phyloP scores from a whole-genome alignment of 2,329 filamentous ascomycete species.

The Exserohilum rostratum region DNA sequence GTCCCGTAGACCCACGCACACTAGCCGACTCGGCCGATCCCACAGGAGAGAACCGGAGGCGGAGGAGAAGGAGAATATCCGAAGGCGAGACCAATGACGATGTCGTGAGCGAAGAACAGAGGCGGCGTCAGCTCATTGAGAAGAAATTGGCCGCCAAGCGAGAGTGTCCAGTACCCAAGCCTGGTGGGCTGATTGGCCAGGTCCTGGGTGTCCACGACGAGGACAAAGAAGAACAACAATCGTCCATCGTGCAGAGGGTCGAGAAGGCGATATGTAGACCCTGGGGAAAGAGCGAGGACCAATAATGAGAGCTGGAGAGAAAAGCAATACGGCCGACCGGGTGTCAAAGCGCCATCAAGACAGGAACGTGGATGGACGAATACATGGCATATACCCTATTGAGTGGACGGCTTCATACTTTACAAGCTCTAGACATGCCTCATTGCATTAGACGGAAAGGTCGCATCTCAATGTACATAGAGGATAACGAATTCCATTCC shows the following conservation, averaged over 20 bases:
- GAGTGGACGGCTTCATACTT: background rate
- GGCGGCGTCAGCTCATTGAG: slow-evolving; percentile 20
- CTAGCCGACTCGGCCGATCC: slow-evolving; percentile 70
- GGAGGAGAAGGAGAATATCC: slow-evolving; percentile 52
- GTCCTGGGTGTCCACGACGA: slow-evolving; percentile 68
- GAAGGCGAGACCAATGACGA: slow-evolving; percentile 30
- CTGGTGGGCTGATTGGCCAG: slow-evolving; percentile 76
- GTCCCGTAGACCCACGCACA: slow-evolving; percentile 76
- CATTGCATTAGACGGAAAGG: background rate
- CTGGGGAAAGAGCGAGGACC: slow-evolving; percentile 13
- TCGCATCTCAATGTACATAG: slow-evolving; percentile 7
- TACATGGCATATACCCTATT: background rate
- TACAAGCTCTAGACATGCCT: slow-evolving; percentile 1
- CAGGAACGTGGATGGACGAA: background rate
- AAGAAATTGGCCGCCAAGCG: slow-evolving; percentile 53
- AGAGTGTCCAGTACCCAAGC: slow-evolving; percentile 93
- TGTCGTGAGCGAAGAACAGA: slow-evolving; percentile 29
- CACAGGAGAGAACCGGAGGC: slow-evolving; percentile 29
- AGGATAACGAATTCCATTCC: background rate
- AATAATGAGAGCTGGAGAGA: slow-evolving; percentile 10
- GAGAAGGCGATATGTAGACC: slow-evolving; percentile 20
- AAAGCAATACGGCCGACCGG: background rate
- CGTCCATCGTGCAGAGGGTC: slow-evolving; percentile 15
- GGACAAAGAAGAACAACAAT: slow-evolving; percentile 19
- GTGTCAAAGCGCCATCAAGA: background rate